phyloP scores from a whole-genome alignment of 2,329 filamentous ascomycete species.

The Clarireedia homoeocarpa region DNA sequence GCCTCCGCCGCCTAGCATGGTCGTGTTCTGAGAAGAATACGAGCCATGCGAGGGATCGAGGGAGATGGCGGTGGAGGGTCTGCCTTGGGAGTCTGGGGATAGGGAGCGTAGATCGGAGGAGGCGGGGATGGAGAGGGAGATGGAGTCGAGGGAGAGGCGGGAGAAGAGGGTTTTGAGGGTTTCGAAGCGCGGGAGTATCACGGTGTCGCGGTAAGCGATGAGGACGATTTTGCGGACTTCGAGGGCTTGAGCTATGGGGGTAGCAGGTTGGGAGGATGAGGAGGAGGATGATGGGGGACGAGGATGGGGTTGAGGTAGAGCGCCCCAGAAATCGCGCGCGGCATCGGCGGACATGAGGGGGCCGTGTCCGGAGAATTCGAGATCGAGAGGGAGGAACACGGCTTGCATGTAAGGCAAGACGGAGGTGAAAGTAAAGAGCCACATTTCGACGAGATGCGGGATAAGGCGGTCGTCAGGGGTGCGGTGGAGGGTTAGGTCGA shows the following conservation, averaged over 20 bases:
- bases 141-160: slow-evolving; percentile 72
- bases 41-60: slow-evolving; percentile 68
- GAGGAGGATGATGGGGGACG: slow-evolving; percentile 31
- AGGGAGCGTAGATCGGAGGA: slow-evolving; percentile 38
- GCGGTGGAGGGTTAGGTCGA: slow-evolving; percentile 74
- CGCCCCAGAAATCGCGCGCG: slow-evolving; percentile 86
- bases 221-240: slow-evolving; percentile 87
- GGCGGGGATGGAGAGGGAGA: slow-evolving; percentile 37
- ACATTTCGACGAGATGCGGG: slow-evolving; percentile 82
- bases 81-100: slow-evolving; percentile 41
- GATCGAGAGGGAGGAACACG: slow-evolving; percentile 85
- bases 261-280: slow-evolving; percentile 1
- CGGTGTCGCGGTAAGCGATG: slow-evolving; percentile 76
- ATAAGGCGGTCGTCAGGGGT: slow-evolving; percentile 85
- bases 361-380: slow-evolving; percentile 84
- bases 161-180: slow-evolving; percentile 85
- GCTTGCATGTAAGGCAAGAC: slow-evolving; percentile 92
- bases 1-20: slow-evolving; percentile 53
- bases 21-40: slow-evolving; percentile 73
- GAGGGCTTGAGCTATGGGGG: slow-evolving; percentile 44
- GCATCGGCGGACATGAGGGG: slow-evolving; percentile 69
- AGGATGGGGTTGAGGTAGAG: slow-evolving; percentile 43
- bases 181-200: slow-evolving; percentile 85
- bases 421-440: slow-evolving; percentile 85
- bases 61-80: slow-evolving; percentile 67